Evolutionary conservation across 73 alveolate species (phyloP).

Genomic region (Tetrahymena borealis): DNA sequence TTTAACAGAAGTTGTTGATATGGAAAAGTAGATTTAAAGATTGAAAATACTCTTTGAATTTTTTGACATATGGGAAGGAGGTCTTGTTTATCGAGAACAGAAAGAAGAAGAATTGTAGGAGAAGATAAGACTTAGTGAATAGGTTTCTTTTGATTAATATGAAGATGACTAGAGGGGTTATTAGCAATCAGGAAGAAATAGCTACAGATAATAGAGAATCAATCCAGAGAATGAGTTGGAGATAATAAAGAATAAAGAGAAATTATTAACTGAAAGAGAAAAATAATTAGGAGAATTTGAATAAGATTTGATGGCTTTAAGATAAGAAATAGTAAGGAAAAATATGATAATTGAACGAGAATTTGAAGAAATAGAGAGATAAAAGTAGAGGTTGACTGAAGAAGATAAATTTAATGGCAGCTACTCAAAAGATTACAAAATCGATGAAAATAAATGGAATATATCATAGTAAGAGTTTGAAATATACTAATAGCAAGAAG

Average conservation of each 20-base stretch:
- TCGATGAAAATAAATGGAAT: neutral
- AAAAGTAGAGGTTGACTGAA: neutral
- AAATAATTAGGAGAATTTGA: neutral
- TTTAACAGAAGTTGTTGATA: neutral
- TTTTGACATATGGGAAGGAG: neutral
- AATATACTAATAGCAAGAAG: neutral
- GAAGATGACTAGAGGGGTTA: neutral
- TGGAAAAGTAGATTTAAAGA: neutral
- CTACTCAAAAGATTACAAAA: too few relatives aligned
- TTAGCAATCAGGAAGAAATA: neutral
- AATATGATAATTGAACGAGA: neutral
- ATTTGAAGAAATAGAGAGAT: neutral
- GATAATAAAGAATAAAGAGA: neutral
- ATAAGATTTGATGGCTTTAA: neutral
- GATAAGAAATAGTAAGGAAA: neutral
- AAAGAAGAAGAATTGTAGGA: neutral
- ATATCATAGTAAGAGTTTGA: neutral
- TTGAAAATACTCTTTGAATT: neutral
- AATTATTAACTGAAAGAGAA: neutral
- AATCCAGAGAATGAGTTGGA: neutral
- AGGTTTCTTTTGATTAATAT: neutral
- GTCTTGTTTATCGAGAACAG: neutral
- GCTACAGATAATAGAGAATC: neutral
- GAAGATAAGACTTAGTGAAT: neutral
- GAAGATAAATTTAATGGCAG: neutral